Percentiles rank a stretch among this genome's conserved stretches.
Conservation (phyloP, 371 early-diverging fungal species). For the Zopfochytrium polystomum region DNA sequence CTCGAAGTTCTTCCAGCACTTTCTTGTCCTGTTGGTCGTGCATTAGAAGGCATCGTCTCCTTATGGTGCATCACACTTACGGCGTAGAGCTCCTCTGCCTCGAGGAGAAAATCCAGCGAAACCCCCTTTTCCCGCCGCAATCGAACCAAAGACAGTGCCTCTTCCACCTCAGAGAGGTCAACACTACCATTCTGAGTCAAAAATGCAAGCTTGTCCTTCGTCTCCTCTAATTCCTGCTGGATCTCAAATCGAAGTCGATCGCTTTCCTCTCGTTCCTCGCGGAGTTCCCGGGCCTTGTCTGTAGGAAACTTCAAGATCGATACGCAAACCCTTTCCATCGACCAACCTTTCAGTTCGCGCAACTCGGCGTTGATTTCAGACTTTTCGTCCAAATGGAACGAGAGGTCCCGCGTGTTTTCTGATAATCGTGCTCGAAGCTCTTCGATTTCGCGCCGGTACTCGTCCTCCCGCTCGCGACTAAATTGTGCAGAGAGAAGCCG, state of each 20-base stretch:
- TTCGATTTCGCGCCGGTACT: constrained; percentile 32
- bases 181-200: constrained; percentile 36
- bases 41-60: background rate
- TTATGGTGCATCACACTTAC: constrained; percentile 13
- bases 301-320: background rate
- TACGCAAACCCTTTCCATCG: background rate
- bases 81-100: constrained; percentile 33
- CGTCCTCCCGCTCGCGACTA: constrained; percentile 34
- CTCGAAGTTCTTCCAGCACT: constrained; percentile 41
- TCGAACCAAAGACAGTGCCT: constrained; percentile 43
- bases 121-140: constrained; percentile 35
- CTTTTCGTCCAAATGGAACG: constrained; percentile 29
- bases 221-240: constrained; percentile 38
- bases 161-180: constrained; percentile 45
- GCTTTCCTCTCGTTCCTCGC: constrained; percentile 27
- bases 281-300: constrained; percentile 20
- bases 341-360: constrained; percentile 24
- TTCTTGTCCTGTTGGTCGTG: constrained; percentile 35
- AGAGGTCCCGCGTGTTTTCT: constrained; percentile 25
- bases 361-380: constrained; percentile 16
- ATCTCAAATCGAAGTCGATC: constrained; percentile 28
- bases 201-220: constrained; percentile 30
- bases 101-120: constrained; percentile 37
- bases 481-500: constrained; percentile 36
- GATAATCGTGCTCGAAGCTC: constrained; percentile 19